Percentiles rank a stretch among this genome's conserved stretches.
phyloP scores from a whole-genome alignment of 192 early-diverging fungal species.

The Geranomyces michiganensis region DNA sequence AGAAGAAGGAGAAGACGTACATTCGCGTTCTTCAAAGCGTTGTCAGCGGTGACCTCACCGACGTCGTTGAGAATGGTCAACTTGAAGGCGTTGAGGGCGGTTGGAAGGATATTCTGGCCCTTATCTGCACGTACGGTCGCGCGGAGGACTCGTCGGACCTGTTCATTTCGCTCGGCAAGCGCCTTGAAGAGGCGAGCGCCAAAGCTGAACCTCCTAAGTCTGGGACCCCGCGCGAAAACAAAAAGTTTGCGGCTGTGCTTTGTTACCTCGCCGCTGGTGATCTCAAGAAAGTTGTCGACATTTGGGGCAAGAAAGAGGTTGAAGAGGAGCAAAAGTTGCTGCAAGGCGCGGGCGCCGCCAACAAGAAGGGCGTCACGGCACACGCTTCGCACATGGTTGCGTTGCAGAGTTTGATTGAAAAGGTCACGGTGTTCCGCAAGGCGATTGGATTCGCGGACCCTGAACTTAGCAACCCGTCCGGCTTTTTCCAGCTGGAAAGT shows the following conservation, averaged over 20 bases:
- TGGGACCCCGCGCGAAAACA: conserved; percentile 33
- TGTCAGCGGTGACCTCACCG: conserved; percentile 75
- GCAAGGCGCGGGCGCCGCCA: conserved; percentile 9
- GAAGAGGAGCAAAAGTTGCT: conserved; percentile 40
- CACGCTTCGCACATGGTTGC: conserved; percentile 55
- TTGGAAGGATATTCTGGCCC: conserved; percentile 92
- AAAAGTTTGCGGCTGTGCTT: conserved; percentile 69
- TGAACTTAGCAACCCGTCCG: conserved; percentile 52
- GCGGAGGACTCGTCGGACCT: conserved; percentile 69
- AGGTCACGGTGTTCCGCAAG: conserved; percentile 89
- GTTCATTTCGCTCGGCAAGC: conserved; percentile 43
- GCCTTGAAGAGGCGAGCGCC: conserved; percentile 39
- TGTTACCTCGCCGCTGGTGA: conserved; percentile 84
- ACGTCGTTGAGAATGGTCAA: conserved; percentile 76
- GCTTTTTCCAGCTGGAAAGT: conserved; percentile 55
- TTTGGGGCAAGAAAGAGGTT: conserved; percentile 64
- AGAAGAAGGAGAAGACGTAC: conserved; percentile 71
- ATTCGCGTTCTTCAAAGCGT: conserved; percentile 83
- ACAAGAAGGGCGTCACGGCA: conserved; percentile 19
- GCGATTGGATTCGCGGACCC: conserved; percentile 90
- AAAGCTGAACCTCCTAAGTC: background rate
- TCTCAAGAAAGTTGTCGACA: conserved; percentile 75
- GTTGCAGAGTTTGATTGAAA: conserved; percentile 84
- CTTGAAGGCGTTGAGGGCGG: conserved; percentile 60
- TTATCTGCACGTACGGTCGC: conserved; percentile 91